Evolutionary conservation across 768 basidiomycete genomes (phyloP).

Genomic region (Boletus eberwhitei): DNA sequence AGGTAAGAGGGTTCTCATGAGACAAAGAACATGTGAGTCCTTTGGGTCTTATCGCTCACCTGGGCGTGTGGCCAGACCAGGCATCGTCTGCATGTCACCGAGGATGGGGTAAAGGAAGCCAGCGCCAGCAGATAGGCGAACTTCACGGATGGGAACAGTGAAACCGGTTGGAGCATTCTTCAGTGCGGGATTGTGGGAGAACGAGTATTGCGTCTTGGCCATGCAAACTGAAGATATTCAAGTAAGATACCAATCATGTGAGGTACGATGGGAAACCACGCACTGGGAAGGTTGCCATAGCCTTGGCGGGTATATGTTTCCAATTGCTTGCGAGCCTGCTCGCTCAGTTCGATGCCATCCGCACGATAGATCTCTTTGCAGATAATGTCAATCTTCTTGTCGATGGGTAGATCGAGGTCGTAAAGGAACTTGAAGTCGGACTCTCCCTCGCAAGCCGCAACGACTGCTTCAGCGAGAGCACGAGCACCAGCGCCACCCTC

Average conservation of each 20-base stretch:
- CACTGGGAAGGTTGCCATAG: slow-evolving; percentile 73
- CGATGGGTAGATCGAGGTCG: slow-evolving; percentile 77
- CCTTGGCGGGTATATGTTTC: slow-evolving; percentile 93
- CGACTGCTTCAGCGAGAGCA: slow-evolving; percentile 88
- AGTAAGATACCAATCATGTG: slow-evolving; percentile 6
- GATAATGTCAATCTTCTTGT: slow-evolving; percentile 85
- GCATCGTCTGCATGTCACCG: slow-evolving; percentile 99
- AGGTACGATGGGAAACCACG: slow-evolving; percentile 26
- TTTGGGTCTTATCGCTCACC: slow-evolving; percentile 40
- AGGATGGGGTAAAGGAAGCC: slow-evolving; percentile 94
- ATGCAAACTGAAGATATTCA: slow-evolving; percentile 67
- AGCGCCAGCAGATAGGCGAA: slow-evolving; percentile 87
- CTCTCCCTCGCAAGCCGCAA: slow-evolving; percentile 76
- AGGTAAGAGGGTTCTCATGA: slow-evolving; percentile 9
- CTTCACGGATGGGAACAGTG: slow-evolving; percentile 85
- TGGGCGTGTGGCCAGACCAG: slow-evolving; percentile 89
- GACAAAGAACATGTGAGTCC: slow-evolving; percentile 1
- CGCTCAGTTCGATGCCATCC: slow-evolving; percentile 83
- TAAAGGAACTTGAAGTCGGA: slow-evolving; percentile 94
- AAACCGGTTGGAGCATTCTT: slow-evolving; percentile 93
- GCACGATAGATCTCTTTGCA: slow-evolving; percentile 92
- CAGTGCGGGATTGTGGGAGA: slow-evolving; percentile 89
- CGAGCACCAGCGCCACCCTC: slow-evolving; percentile 89
- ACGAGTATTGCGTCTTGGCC: slow-evolving; percentile 98
- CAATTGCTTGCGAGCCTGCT: slow-evolving; percentile 79